These are phyloP conservation scores for Tripidium arundinaceum DNA, from an alignment of 202 grass and related monocot genomes.

Conservation along the genomic window DNA sequence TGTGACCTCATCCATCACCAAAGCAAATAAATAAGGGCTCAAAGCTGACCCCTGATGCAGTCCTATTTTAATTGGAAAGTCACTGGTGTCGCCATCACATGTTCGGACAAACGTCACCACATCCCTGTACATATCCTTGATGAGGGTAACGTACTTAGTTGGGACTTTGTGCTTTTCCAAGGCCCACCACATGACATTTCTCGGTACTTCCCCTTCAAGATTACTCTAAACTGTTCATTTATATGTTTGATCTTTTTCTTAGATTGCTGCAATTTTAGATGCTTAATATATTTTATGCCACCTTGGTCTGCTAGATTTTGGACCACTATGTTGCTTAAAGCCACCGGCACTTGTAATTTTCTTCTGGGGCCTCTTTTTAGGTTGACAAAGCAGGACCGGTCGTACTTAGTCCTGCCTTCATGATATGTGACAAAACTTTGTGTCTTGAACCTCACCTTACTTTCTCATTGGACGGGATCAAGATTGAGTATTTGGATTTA, in stretches of 20 bases:
- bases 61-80: too few species aligned
- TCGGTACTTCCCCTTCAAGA: neutral
- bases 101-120: too few species aligned
- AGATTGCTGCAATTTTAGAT: conserved; percentile 26
- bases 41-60: too few species aligned
- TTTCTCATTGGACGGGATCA: conserved; percentile 69
- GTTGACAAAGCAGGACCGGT: conserved; percentile 48
- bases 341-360: neutral
- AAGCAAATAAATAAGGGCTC: too few species aligned
- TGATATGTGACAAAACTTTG: conserved; percentile 31
- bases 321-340: conserved; percentile 21
- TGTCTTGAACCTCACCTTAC: conserved; percentile 53
- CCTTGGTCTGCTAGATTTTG: conserved; percentile 8
- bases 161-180: too few species aligned
- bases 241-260: conserved; percentile 10
- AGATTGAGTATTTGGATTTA: conserved; percentile 58
- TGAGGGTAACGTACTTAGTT: too few species aligned
- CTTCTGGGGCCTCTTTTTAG: conserved; percentile 46
- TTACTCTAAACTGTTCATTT: conserved; percentile 2
- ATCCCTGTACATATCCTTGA: too few species aligned
- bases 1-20: too few species aligned
- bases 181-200: too few species aligned
- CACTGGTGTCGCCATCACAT: too few species aligned
- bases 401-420: conserved; percentile 58
- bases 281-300: conserved; percentile 4